phyloP scores from a whole-genome alignment of 1,284 basidiomycete genomes.

The Cerioporus squamosus region DNA sequence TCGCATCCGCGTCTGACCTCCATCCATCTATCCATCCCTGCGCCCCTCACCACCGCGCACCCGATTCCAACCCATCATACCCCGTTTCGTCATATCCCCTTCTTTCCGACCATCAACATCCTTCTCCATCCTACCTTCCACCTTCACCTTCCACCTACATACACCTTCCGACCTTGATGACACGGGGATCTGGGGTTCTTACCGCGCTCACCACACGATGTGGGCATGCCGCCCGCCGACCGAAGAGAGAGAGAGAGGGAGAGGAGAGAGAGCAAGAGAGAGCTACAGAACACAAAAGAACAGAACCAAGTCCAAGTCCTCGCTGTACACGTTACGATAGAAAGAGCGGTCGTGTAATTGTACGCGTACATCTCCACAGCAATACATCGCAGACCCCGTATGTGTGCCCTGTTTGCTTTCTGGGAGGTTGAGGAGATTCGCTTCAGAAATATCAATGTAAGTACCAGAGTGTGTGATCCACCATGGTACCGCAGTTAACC shows the following conservation, averaged over 20 bases:
- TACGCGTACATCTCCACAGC: conserved; percentile 35
- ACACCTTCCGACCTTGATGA: too few relatives aligned
- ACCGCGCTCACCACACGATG: neutral
- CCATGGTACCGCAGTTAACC: too few relatives aligned
- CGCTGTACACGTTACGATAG: conserved; percentile 31
- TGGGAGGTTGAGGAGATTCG: too few relatives aligned
- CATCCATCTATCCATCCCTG: too few relatives aligned
- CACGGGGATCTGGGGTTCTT: too few relatives aligned
- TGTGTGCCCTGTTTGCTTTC: conserved; percentile 1
- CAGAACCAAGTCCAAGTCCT: conserved; percentile 5
- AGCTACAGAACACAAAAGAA: conserved; percentile 2
- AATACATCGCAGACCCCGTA: conserved; percentile 19
- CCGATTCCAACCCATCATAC: too few relatives aligned
- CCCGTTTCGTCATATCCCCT: neutral
- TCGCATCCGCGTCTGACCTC: too few relatives aligned
- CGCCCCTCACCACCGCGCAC: too few relatives aligned
- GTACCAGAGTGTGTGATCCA: too few relatives aligned
- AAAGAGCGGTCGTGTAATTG: conserved; percentile 36
- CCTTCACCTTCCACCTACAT: neutral
- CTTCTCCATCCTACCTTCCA: neutral
- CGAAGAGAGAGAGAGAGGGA: neutral
- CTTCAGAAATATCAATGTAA: too few relatives aligned
- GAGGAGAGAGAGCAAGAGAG: too few relatives aligned
- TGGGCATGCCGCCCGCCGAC: neutral
- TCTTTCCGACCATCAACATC: neutral